Evolutionary conservation across 208 protist species (phyloP).

Genomic region (Wallacemonas sp.): DNA sequence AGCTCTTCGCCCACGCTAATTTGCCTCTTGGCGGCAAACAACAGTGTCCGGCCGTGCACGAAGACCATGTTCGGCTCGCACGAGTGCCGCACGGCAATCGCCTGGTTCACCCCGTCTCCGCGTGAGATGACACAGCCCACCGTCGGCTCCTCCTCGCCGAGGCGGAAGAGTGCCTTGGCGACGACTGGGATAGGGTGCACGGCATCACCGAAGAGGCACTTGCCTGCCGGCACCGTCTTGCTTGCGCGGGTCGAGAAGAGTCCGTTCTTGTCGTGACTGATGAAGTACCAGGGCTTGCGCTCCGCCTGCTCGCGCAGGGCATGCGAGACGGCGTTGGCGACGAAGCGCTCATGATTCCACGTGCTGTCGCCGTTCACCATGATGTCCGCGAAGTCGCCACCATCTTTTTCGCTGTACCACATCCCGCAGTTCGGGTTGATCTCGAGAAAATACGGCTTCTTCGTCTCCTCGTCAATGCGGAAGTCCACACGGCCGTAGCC

Average conservation of each 20-base stretch:
- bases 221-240: slow-evolving; percentile 63
- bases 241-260: slow-evolving; percentile 75
- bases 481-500: slow-evolving; percentile 88
- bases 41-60: slow-evolving; percentile 74
- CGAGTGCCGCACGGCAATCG: slow-evolving; percentile 84
- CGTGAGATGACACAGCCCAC: slow-evolving; percentile 77
- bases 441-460: slow-evolving; percentile 81
- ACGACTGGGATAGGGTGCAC: slow-evolving; percentile 71
- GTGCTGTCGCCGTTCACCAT: slow-evolving; percentile 77
- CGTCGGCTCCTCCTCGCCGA: slow-evolving; percentile 65
- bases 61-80: slow-evolving; percentile 90
- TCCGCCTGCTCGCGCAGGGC: slow-evolving; percentile 63
- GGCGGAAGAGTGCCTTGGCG: slow-evolving; percentile 72
- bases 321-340: slow-evolving; percentile 54
- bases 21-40: slow-evolving; percentile 68
- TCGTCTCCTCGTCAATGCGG: slow-evolving; percentile 72
- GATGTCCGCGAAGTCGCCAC: slow-evolving; percentile 83
- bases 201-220: slow-evolving; percentile 72
- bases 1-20: slow-evolving; percentile 87
- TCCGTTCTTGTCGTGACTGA: slow-evolving; percentile 79
- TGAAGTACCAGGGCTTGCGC: slow-evolving; percentile 82
- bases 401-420: slow-evolving; percentile 82
- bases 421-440: slow-evolving; percentile 92
- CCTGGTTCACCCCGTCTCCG: slow-evolving; percentile 66
- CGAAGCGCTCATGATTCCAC: slow-evolving; percentile 82